Conservation (phyloP, 129 eudicot genomes). For the Artemisia tridentata region DNA sequence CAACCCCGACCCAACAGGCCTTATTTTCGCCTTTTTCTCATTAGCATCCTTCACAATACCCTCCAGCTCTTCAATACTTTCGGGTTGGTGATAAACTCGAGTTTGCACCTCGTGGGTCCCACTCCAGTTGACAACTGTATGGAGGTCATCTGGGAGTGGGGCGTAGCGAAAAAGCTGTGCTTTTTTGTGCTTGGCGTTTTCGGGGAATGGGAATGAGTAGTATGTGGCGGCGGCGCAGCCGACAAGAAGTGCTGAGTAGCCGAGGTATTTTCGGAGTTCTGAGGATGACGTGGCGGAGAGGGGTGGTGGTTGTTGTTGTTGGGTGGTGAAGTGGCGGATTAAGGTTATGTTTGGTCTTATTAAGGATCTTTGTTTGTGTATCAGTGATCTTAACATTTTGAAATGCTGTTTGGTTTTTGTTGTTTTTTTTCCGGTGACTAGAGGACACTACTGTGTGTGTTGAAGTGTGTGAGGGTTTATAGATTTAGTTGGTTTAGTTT, state of each 20-base stretch:
- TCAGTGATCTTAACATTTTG: constrained; percentile 54
- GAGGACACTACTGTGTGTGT: too few species aligned
- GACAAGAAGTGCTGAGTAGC: constrained; percentile 69
- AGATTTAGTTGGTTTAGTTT: too few species aligned
- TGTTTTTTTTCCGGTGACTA: not conserved
- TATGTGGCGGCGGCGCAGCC: constrained; percentile 86
- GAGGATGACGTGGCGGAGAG: constrained; percentile 50
- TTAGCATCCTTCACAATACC: constrained; percentile 47
- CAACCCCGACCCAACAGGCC: constrained; percentile 90
- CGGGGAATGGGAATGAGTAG: constrained; percentile 95
- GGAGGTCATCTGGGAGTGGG: constrained; percentile 89
- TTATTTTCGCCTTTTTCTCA: constrained; percentile 63
- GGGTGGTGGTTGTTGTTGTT: constrained; percentile 31
- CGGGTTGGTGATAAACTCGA: constrained; percentile 71
- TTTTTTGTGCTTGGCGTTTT: constrained; percentile 80
- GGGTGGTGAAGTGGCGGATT: constrained; percentile 32
- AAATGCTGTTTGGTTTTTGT: not conserved
- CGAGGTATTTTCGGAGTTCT: constrained; percentile 73
- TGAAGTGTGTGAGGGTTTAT: constrained; percentile 1
- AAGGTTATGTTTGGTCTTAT: constrained; percentile 26
- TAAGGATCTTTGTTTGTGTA: constrained; percentile 49
- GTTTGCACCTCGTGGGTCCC: constrained; percentile 96
- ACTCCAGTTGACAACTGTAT: constrained; percentile 86
- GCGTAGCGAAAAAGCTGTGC: constrained; percentile 96
- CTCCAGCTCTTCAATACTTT: constrained; percentile 45